Base-by-base conservation (phyloP, 164 flowering plant genomes). In the Dillenia turbinata region DNA sequence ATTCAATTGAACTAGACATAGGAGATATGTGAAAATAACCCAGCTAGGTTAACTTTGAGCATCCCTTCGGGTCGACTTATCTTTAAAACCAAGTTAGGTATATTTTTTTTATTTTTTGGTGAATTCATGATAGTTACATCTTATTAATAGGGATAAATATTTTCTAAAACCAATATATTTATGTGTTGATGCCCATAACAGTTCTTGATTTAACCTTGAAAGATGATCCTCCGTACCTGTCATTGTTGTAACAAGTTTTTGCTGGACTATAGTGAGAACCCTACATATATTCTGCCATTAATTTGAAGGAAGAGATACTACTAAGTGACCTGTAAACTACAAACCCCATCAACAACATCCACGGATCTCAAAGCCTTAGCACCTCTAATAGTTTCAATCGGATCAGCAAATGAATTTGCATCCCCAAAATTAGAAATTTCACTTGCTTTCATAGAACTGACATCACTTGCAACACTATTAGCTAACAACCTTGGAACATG, bases 161-260 rank as follows among this genome's bases (percentile, higher is more conserved):
- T n/a, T n/a, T n/a, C n/a, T n/a, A n/a, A n/a, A n/a, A n/a, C n/a
- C n/a, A n/a, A n/a, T n/a, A n/a, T n/a, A n/a, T n/a, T n/a, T n/a
- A n/a, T n/a, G n/a, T n/a, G n/a, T n/a, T n/a, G n/a, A n/a, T n/a
- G n/a, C n/a, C n/a, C n/a, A n/a, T n/a, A n/a, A n/a, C n/a, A 82
- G 77, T 82, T 95, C 99, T 75, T 92, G 97, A 78, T 92, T 83
- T 62, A 95, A 66, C 74, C 99, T 86, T 44, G 87, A 79, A 58
- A 92, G 75, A 65, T 92, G 86, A 76, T 92, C 99, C 77, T 95
- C 99, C 96, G 92, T 89, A 63, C 92, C 97, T 58, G 94, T 92
- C 80, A 76, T 95, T 53, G 91, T 94, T 13, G 94, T 85, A n/a
- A 73, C 78, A 69, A 95, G 71, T 72, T 94, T 85, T 66, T 84